A percentile compares a stretch with the other conserved stretches of the same genome.
Evolutionary conservation across 371 early-diverging fungal species (phyloP).

Genomic region (Mucor racemosus): DNA sequence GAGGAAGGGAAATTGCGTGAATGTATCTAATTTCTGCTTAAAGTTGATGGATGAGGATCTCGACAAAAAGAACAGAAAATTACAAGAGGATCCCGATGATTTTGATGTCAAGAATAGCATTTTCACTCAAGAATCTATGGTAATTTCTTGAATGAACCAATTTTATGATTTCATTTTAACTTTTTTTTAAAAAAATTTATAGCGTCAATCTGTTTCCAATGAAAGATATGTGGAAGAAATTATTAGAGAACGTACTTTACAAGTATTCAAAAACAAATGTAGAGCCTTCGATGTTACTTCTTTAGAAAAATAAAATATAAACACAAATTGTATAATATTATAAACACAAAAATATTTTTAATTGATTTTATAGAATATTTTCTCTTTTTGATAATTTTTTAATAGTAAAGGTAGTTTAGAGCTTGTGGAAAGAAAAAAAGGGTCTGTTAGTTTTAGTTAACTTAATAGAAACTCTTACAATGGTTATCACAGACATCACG

Average conservation of each 20-base stretch:
- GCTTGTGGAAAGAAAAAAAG: background rate
- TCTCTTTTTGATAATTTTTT: background rate
- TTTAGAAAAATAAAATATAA: slow-evolving; percentile 31
- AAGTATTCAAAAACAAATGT: slow-evolving; percentile 73
- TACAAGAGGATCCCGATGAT: slow-evolving; percentile 69
- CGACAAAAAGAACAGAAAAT: slow-evolving; percentile 55
- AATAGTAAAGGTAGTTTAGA: no score
- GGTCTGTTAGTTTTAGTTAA: background rate
- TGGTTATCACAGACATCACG: slow-evolving; percentile 81
- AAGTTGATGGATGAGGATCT: slow-evolving; percentile 67
- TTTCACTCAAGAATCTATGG: slow-evolving; percentile 67
- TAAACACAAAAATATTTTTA: background rate
- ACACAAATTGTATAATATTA: background rate
- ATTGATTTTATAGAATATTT: background rate
- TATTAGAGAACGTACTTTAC: slow-evolving; percentile 70
- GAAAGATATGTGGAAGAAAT: slow-evolving; percentile 77
- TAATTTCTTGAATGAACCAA: slow-evolving; percentile 22
- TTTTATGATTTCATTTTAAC: background rate
- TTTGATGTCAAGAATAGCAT: slow-evolving; percentile 61
- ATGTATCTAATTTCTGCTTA: background rate
- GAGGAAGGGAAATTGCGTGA: background rate
- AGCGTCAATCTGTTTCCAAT: slow-evolving; percentile 75
- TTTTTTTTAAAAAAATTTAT: no score
- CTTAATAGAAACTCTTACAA: slow-evolving; percentile 79
- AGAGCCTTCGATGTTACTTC: slow-evolving; percentile 69